A percentile compares a stretch with the other conserved stretches of the same genome.
These are phyloP conservation scores for Epichloe bromicola DNA, from an alignment of 2,329 filamentous ascomycete species.

Conservation along the genomic window DNA sequence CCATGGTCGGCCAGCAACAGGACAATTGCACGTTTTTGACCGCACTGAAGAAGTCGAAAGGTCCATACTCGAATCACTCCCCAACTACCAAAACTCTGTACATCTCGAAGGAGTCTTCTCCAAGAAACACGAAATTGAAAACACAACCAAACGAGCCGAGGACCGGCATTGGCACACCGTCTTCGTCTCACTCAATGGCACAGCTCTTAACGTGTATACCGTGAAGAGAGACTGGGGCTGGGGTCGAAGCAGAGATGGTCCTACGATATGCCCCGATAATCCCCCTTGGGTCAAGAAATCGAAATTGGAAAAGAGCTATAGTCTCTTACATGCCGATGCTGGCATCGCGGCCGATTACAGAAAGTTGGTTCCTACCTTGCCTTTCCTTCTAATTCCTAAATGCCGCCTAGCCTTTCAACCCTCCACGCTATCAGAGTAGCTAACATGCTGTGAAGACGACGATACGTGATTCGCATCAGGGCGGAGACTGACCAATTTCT, in stretches of 20 bases:
- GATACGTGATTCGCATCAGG: constrained; percentile 58
- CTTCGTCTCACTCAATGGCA: constrained; percentile 53
- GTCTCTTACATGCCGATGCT: constrained; percentile 60
- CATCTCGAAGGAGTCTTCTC: constrained; percentile 43
- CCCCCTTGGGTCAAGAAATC: constrained; percentile 40
- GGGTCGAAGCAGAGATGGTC: constrained; percentile 34
- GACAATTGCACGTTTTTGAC: constrained; percentile 8
- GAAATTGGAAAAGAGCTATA: constrained; percentile 52
- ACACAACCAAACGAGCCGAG: constrained; percentile 48
- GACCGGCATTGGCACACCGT: constrained; percentile 52
- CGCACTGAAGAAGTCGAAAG: constrained; percentile 25
- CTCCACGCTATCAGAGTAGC: background rate
- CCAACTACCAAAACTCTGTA: constrained; percentile 44
- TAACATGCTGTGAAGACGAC: constrained; percentile 10
- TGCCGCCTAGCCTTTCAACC: background rate
- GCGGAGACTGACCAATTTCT: constrained; percentile 64
- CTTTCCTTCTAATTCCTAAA: background rate
- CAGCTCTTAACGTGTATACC: constrained; percentile 51
- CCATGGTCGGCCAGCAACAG: constrained; percentile 2
- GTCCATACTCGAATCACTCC: constrained; percentile 22
- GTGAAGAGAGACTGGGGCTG: constrained; percentile 44
- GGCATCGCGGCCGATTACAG: constrained; percentile 61
- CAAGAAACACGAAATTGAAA: constrained; percentile 53
- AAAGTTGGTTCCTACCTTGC: constrained; percentile 35
- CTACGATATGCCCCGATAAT: constrained; percentile 35